A percentile compares a stretch with the other conserved stretches of the same genome.
phyloP scores from a whole-genome alignment of 306 rosid genomes.

The Vigna trinervia region DNA sequence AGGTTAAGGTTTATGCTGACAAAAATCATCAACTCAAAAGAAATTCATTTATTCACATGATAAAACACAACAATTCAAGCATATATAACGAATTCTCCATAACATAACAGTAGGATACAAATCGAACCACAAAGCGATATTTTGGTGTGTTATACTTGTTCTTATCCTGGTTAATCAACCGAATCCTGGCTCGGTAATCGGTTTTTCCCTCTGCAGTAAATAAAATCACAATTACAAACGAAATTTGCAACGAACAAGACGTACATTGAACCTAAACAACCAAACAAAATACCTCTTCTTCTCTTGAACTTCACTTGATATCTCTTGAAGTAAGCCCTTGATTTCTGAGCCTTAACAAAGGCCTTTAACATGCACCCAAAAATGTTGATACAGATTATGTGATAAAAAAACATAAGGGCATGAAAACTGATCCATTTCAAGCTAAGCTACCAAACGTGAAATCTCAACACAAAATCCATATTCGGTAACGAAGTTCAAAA shows the following conservation, averaged over 20 bases:
- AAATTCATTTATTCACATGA: not conserved
- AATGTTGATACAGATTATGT: not conserved
- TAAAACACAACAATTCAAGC: too few relatives aligned
- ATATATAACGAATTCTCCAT: too few relatives aligned
- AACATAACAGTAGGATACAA: constrained; percentile 64
- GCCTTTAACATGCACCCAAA: not conserved
- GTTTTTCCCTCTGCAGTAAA: constrained; percentile 81
- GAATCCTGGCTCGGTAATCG: constrained; percentile 84
- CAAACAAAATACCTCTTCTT: constrained; percentile 47
- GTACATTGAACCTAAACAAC: not conserved
- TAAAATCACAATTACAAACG: not conserved
- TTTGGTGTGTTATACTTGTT: constrained; percentile 93
- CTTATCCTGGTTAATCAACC: constrained; percentile 89
- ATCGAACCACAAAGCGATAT: constrained; percentile 78
- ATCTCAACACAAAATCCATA: not conserved
- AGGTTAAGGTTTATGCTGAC: constrained; percentile 23
- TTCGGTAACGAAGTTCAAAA: not conserved
- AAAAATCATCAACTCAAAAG: not conserved
- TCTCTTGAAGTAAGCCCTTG: constrained; percentile 55
- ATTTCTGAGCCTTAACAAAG: constrained; percentile 41
- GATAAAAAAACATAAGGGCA: not conserved
- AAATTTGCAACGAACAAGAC: too few relatives aligned
- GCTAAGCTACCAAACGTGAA: not conserved
- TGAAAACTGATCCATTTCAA: not conserved
- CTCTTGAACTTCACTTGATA: constrained; percentile 62